phyloP scores from a whole-genome alignment of 2,329 filamentous ascomycete species.

The Fusarium buharicum region DNA sequence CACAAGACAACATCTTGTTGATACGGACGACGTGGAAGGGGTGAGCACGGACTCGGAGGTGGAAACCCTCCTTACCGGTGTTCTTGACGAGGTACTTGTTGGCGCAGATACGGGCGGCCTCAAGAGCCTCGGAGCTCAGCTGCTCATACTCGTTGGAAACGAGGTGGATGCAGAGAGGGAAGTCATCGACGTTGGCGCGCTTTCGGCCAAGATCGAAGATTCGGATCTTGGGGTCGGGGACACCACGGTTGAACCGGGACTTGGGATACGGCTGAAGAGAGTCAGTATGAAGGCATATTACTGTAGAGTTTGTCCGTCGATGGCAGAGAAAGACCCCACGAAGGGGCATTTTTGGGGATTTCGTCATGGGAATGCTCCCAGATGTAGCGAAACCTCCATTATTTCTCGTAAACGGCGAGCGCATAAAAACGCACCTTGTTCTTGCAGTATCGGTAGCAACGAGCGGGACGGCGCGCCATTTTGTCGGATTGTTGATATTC shows the following conservation, averaged over 20 bases:
- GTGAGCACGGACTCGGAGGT: constrained; percentile 86
- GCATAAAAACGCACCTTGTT: constrained; percentile 83
- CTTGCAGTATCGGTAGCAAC: constrained; percentile 99
- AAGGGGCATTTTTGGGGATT: constrained; percentile 12
- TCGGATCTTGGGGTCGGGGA: constrained; percentile 83
- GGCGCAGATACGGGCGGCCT: constrained; percentile 99
- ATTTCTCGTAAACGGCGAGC: constrained; percentile 22
- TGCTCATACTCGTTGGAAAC: constrained; percentile 99
- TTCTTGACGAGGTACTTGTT: constrained; percentile 93
- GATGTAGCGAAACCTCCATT: constrained; percentile 19
- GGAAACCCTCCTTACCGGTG: constrained; percentile 78
- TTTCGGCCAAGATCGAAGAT: constrained; percentile 99
- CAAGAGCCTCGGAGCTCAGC: constrained; percentile 98
- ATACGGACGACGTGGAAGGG: constrained; percentile 99
- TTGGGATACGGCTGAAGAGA: constrained; percentile 87
- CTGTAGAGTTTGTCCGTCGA: constrained; percentile 3
- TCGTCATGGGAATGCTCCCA: constrained; percentile 21
- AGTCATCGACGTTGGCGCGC: constrained; percentile 98
- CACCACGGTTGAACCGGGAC: constrained; percentile 99
- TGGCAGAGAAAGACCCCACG: constrained; percentile 3
- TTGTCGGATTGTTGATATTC: constrained; percentile 72
- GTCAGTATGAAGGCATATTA: constrained; percentile 30
- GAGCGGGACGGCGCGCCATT: constrained; percentile 99
- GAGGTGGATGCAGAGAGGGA: constrained; percentile 98
- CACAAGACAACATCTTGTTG: constrained; percentile 99